Evolutionary conservation across 2,329 filamentous ascomycete genomes (phyloP).

Genomic region (Aspergillus fumigatiaffinis): DNA sequence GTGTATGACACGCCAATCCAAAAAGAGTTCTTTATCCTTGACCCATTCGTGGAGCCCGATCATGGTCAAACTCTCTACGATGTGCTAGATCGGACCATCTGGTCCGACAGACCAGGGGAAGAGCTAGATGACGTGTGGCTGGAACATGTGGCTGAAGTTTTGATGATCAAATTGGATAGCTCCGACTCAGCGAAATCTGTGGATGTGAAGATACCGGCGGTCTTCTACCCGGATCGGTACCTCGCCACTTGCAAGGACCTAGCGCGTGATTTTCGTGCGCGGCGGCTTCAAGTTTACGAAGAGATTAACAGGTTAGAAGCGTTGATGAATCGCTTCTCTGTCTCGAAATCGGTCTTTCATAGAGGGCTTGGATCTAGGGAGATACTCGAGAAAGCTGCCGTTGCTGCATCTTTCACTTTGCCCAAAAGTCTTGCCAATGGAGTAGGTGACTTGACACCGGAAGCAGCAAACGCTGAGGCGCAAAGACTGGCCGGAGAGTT

Average conservation of each 20-base stretch:
- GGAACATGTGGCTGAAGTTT: slow-evolving; percentile 49
- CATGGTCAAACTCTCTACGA: slow-evolving; percentile 50
- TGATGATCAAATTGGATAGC: slow-evolving; percentile 48
- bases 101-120: slow-evolving; percentile 39
- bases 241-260: slow-evolving; percentile 48
- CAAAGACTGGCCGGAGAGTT: slow-evolving; percentile 33
- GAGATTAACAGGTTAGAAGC: slow-evolving; percentile 31
- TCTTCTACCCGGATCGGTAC: slow-evolving; percentile 59
- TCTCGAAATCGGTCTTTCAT: slow-evolving; percentile 14
- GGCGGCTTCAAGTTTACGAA: slow-evolving; percentile 31
- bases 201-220: slow-evolving; percentile 50
- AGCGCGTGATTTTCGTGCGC: slow-evolving; percentile 45
- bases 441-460: slow-evolving; percentile 9
- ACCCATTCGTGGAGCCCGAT: slow-evolving; percentile 35
- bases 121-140: slow-evolving; percentile 46
- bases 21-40: slow-evolving; percentile 38
- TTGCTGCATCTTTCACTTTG: slow-evolving; percentile 24
- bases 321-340: slow-evolving; percentile 29
- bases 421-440: slow-evolving; percentile 18
- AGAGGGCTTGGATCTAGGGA: slow-evolving; percentile 25
- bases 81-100: slow-evolving; percentile 50
- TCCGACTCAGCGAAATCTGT: slow-evolving; percentile 33
- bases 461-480: slow-evolving; percentile 18
- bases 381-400: slow-evolving; percentile 35
- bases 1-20: slow-evolving; percentile 27